These are phyloP conservation scores for Syzygium jambos DNA, from an alignment of 345 rosid genomes.

Conservation along the genomic window DNA sequence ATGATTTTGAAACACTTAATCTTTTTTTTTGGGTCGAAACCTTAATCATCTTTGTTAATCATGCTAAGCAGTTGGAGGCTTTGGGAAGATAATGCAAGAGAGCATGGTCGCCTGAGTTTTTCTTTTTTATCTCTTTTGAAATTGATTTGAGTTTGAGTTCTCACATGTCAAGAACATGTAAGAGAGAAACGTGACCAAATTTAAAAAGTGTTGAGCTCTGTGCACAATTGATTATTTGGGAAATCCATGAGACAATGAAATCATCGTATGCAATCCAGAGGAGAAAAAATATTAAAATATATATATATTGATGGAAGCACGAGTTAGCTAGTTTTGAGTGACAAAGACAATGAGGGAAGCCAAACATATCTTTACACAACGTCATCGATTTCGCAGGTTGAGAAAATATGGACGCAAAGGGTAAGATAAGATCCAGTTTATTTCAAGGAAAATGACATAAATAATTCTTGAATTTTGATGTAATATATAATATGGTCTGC, in stretches of 20 bases:
- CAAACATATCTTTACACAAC: neutral
- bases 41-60: neutral
- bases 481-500: too few relatives aligned
- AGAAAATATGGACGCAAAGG: neutral
- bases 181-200: neutral
- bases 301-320: neutral
- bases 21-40: neutral
- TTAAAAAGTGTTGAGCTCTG: neutral
- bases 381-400: neutral
- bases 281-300: neutral
- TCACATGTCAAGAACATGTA: neutral
- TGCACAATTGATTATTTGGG: neutral
- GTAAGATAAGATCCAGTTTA: neutral
- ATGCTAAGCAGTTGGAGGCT: neutral
- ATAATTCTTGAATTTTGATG: too few relatives aligned
- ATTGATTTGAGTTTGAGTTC: neutral
- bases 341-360: neutral
- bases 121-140: neutral
- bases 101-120: too few relatives aligned
- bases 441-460: too few relatives aligned
- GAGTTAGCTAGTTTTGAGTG: neutral
- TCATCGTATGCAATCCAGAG: neutral
- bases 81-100: neutral
- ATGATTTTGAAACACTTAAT: neutral
- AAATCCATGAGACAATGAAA: neutral